These are phyloP conservation scores for Aschersonia sp. DNA, from an alignment of 2,329 filamentous ascomycete genomes.

Conservation along the genomic window DNA sequence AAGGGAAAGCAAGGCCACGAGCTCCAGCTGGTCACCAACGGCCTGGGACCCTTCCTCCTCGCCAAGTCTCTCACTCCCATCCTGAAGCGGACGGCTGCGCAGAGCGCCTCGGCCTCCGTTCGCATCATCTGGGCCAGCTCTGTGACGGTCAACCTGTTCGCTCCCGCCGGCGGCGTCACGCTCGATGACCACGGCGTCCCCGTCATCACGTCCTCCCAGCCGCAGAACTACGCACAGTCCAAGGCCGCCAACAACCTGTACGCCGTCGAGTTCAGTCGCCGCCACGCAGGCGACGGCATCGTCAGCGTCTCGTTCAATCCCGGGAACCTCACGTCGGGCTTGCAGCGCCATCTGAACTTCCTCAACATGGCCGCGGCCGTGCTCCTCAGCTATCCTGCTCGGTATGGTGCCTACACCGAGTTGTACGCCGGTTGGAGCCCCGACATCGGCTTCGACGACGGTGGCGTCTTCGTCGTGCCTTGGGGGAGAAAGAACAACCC, in stretches of 20 bases:
- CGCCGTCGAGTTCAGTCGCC: slow-evolving; percentile 14
- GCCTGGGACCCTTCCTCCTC: slow-evolving; percentile 4
- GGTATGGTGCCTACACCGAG: slow-evolving; percentile 31
- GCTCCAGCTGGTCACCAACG: slow-evolving; percentile 14
- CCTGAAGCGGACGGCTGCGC: slow-evolving; percentile 2
- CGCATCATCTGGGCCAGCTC: slow-evolving; percentile 4
- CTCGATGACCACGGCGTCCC: slow-evolving; percentile 8
- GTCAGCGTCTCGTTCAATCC: slow-evolving; percentile 21
- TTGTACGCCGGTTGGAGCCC: slow-evolving; percentile 30
- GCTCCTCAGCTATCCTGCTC: slow-evolving; percentile 11
- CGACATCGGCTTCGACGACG: slow-evolving; percentile 20
- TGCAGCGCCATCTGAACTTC: slow-evolving; percentile 15
- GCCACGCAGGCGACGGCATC: slow-evolving; percentile 14
- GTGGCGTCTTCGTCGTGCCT: slow-evolving; percentile 4
- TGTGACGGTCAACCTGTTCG: neutral
- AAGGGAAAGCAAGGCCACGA: slow-evolving; percentile 26
- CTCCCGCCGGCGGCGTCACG: slow-evolving; percentile 3
- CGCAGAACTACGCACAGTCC: slow-evolving; percentile 9
- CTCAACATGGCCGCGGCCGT: slow-evolving; percentile 5
- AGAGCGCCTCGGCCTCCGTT: slow-evolving; percentile 1
- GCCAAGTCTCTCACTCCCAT: slow-evolving; percentile 2
- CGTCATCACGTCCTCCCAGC: neutral
- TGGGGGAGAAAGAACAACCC: slow-evolving; percentile 3
- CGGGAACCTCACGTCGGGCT: slow-evolving; percentile 22
- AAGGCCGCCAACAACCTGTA: slow-evolving; percentile 18